Conservation (phyloP, 1,139 yeast genomes). For the Protomyces macrosporus region DNA sequence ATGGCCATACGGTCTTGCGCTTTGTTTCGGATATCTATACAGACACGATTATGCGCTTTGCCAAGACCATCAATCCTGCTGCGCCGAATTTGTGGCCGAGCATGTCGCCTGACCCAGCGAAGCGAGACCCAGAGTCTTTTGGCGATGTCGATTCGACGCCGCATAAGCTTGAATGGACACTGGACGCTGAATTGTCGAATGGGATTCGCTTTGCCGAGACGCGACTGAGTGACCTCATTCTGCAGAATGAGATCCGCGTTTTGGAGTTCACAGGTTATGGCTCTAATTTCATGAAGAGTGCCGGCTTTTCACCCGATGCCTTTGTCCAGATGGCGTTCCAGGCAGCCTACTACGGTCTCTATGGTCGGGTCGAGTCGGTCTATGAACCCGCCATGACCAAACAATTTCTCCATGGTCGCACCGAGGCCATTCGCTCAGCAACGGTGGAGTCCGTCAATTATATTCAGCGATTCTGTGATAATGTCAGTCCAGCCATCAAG, state of each 20-base stretch:
- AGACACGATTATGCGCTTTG: constrained; percentile 81
- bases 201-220: constrained; percentile 90
- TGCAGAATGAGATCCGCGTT: constrained; percentile 82
- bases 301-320: constrained; percentile 92
- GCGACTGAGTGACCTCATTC: constrained; percentile 74
- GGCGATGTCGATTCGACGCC: constrained; percentile 53
- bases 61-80: constrained; percentile 71
- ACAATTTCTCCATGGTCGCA: constrained; percentile 77
- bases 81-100: constrained; percentile 73
- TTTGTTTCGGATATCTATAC: constrained; percentile 88
- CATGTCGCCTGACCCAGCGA: constrained; percentile 47
- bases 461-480: constrained; percentile 79
- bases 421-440: constrained; percentile 85
- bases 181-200: constrained; percentile 68
- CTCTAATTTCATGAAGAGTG: constrained; percentile 67
- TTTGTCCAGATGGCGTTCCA: constrained; percentile 93
- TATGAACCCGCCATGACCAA: constrained; percentile 97
- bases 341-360: constrained; percentile 83
- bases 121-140: constrained; percentile 44
- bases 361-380: constrained; percentile 88
- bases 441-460: constrained; percentile 73
- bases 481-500: constrained; percentile 57
- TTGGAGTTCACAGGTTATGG: constrained; percentile 75
- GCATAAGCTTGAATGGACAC: constrained; percentile 81
- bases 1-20: constrained; percentile 86